These are phyloP conservation scores for Penstemon newberryi DNA, from an alignment of 257 asterid genomes.

Conservation along the genomic window DNA sequence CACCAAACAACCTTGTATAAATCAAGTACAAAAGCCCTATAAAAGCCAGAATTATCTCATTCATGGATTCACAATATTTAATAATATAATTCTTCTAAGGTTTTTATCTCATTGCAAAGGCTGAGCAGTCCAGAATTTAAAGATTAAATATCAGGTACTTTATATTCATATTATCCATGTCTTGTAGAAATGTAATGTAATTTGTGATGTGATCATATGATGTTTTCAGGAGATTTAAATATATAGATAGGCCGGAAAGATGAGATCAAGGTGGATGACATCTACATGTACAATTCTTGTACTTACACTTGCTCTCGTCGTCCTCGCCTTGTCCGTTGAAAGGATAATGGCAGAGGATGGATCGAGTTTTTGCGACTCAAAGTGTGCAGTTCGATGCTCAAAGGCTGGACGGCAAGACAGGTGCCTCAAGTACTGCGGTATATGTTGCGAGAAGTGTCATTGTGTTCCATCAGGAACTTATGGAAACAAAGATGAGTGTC, in stretches of 20 bases:
- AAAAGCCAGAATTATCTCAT: background rate
- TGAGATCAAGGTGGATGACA: constrained; percentile 20
- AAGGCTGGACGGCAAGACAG: constrained; percentile 46
- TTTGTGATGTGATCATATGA: too few relatives aligned
- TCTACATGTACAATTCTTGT: constrained; percentile 3
- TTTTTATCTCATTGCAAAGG: too few relatives aligned
- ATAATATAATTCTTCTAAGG: too few relatives aligned
- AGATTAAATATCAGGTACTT: too few relatives aligned
- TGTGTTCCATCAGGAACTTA: constrained; percentile 55
- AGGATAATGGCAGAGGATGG: background rate
- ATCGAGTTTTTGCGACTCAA: constrained; percentile 35
- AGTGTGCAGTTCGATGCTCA: constrained; percentile 40
- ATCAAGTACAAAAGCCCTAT: background rate
- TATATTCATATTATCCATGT: too few relatives aligned
- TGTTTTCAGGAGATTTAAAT: background rate
- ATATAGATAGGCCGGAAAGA: background rate
- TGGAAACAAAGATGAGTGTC: constrained; percentile 52
- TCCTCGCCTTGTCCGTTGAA: background rate
- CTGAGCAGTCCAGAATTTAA: too few relatives aligned
- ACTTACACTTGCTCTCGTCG: constrained; percentile 6
- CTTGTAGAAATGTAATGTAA: too few relatives aligned
- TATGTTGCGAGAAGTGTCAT: constrained; percentile 43
- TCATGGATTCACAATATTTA: too few relatives aligned
- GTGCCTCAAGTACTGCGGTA: constrained; percentile 48
- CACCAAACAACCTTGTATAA: background rate